Evolutionary conservation across 768 basidiomycete genomes (phyloP), one percentile per base, ranked within the genome.

Genomic region (Suillus bovinus): DNA sequence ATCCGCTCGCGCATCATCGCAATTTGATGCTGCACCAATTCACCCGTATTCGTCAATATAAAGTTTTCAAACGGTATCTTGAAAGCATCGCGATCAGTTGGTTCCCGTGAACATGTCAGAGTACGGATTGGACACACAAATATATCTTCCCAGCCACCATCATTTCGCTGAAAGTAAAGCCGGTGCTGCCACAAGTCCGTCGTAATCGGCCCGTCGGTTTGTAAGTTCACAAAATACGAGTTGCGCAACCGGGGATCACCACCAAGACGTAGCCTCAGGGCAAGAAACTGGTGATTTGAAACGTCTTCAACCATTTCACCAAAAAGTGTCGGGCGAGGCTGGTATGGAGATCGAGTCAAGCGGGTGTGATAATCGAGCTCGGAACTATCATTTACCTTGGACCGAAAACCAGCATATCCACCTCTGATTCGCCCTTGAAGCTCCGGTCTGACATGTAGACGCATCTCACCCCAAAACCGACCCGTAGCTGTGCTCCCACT

Each of bases 171-270:
- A 72, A 95, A 91, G 75, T 85, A 92, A n/a, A 99, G 79, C 38
- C 93, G 84, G 67, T 98, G 95, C 71, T 97, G 96, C 89, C 92
- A 99, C n/a, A 99, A 78, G 72, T 96, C 94, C 41, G 87, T 89
- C 56, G 86, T 83, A 55, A 91, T 80, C 49, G 86, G 82, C 1
- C 91, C 90, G 58, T 94, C 90, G 3, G 94, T 96, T 73, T 97
- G 95, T 52, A 98, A 78, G 76, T 99, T 98, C 54, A 94, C 90
- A 67, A 90, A 96, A 80, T 94, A 98, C n/a, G 91, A 88, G 66
- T 86, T 86, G 64, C 87, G 85, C 46, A 90, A 90, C 44, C 84
- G 81, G 24, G 87, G 86, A 65, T 93, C 86, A 3, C 94, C 96
- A 29, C 83, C 83, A 63, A 89, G 84, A 17, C 92, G 87, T 13